These are phyloP conservation scores for Neospora caninum DNA, from an alignment of 169 alveolate species.

Conservation along the genomic window DNA sequence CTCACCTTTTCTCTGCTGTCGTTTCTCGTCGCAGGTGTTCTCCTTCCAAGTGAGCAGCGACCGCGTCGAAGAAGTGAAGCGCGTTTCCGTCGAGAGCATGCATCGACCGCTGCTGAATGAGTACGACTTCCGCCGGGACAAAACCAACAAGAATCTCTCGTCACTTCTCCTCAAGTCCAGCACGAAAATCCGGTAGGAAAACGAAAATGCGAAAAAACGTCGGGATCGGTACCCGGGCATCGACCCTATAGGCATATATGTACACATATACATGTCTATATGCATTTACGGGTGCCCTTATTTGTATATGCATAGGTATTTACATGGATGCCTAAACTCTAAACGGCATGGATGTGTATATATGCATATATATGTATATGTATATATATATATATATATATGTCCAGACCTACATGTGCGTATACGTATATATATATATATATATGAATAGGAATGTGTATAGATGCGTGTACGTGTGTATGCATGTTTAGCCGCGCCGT, in stretches of 20 bases:
- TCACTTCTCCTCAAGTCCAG: slow-evolving; percentile 89
- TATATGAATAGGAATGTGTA: background rate
- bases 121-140: slow-evolving; percentile 95
- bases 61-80: slow-evolving; percentile 88
- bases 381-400: background rate
- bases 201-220: slow-evolving; percentile 40
- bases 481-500: background rate
- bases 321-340: background rate
- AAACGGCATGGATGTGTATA: too few relatives aligned
- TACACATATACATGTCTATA: background rate
- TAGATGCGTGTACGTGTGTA: background rate
- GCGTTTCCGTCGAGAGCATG: slow-evolving; percentile 88
- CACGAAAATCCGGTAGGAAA: slow-evolving; percentile 92
- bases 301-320: background rate
- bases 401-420: background rate
- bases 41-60: slow-evolving; percentile 90
- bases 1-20: background rate
- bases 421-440: too few relatives aligned
- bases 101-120: slow-evolving; percentile 96
- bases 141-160: slow-evolving; percentile 85
- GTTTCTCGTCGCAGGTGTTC: slow-evolving; percentile 72
- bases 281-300: background rate
- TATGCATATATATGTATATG: too few relatives aligned
- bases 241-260: background rate
- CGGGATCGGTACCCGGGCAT: background rate